Evolutionary conservation across 345 rosid genomes (phyloP).

Genomic region (Clausena lansium): DNA sequence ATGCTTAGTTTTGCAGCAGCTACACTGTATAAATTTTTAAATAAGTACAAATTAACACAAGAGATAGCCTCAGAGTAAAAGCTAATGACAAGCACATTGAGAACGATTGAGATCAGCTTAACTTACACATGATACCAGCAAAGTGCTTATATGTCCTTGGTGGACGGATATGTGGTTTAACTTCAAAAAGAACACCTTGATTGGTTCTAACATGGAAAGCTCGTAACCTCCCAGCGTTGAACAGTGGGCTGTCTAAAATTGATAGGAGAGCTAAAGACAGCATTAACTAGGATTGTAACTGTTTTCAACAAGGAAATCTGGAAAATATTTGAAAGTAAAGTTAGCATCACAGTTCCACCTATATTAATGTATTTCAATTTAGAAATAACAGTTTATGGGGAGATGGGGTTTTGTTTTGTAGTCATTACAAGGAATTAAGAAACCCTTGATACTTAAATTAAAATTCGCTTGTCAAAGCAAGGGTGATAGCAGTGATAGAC

Average conservation of each 20-base stretch:
- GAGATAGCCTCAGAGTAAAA: background rate
- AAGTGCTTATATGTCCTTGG: constrained; percentile 88
- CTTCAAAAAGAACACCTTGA: constrained; percentile 83
- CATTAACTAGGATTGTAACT: background rate
- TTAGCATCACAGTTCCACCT: background rate
- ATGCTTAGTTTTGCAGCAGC: constrained; percentile 77
- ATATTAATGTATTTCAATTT: background rate
- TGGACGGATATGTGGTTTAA: constrained; percentile 78
- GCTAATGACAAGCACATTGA: no score
- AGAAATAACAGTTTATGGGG: background rate
- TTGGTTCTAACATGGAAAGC: constrained; percentile 83
- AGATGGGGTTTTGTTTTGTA: background rate
- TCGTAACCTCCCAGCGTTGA: constrained; percentile 79
- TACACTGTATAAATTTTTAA: constrained; percentile 56
- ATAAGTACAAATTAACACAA: constrained; percentile 3
- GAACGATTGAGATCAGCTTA: background rate
- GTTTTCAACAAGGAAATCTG: background rate
- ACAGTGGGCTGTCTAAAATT: constrained; percentile 84
- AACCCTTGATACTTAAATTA: background rate
- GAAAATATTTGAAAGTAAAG: background rate
- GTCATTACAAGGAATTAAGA: background rate
- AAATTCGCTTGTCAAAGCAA: background rate
- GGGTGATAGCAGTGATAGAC: background rate
- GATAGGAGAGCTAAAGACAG: constrained; percentile 56
- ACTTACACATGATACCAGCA: constrained; percentile 84